Evolutionary conservation across 2,329 filamentous ascomycete species (phyloP), one percentile per base, ranked within the genome.

Genomic region (Arthrocladium fulminans): DNA sequence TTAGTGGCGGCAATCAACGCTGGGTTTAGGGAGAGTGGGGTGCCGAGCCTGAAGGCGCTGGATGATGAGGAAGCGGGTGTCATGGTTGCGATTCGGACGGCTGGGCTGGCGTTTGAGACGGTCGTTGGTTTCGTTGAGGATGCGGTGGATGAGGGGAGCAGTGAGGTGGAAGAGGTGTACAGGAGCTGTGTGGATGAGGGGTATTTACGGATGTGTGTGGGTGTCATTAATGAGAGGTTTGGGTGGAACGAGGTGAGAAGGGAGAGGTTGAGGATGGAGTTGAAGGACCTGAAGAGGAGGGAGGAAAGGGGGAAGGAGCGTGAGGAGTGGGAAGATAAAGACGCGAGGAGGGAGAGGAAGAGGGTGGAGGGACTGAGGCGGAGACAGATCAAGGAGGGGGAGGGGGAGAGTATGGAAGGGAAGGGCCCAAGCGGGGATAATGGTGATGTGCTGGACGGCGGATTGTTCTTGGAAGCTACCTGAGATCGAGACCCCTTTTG

Each of bases 1-100:
- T 75, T 95, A 12, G 75, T 81, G 9, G 86, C 85, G 38, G 89
- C 86, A 1, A 73, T 90, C 8, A 78, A 81, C 57, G 84, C 88
- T 3, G 90, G 90, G 0, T 96, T 96, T 63, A 81, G 90, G 12
- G 90, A 97, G 67, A 92, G 85, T 51, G 90, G 90, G 15, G 83
- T 90, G 6, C 70, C 72, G 52, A 65, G 66, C 43, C 75, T 94
- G 50, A 86, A 83, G 23, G 67, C 65, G 27, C 56, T 72, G 20
- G 63, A 67, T 30, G 62, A 62, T 15, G 50, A 46, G 8, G 66
- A 67, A 10, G 62, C 70, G 17, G 80, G 73, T 39, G 88, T 88
- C 1, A 85, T 95, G 64, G 86, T 96, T 2, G 90, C 85, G 2
- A 79, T 97, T 25, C 80, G 90, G 15, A 89, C 86, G 3, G 85